A percentile compares a stretch with the other conserved stretches of the same genome.
Conservation (phyloP, 1,284 basidiomycete species). For the Tilletiaria anomala region DNA sequence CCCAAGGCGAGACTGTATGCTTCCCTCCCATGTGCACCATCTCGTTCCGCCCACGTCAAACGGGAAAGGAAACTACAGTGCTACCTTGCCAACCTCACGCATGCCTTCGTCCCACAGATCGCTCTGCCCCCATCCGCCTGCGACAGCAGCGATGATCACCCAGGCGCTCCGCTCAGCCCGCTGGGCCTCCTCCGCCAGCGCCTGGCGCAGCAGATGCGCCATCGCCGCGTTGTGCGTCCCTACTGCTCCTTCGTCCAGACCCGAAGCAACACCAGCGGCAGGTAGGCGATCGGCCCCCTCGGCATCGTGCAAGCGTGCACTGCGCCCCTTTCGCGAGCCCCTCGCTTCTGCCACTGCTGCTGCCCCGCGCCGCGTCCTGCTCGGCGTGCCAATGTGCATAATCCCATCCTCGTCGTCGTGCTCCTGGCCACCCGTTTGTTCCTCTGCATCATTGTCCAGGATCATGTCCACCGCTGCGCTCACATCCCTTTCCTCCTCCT, state of each 20-base stretch:
- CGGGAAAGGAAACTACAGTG: too few relatives aligned
- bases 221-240: too few relatives aligned
- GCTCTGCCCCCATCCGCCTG: not conserved
- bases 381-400: not conserved
- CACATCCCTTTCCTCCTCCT: too few relatives aligned
- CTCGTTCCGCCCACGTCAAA: too few relatives aligned
- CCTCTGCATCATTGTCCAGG: not conserved
- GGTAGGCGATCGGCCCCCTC: not conserved
- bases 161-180: not conserved
- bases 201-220: too few relatives aligned
- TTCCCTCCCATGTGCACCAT: too few relatives aligned
- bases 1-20: too few relatives aligned
- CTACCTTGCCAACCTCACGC: too few relatives aligned
- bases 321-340: too few relatives aligned
- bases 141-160: not conserved
- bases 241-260: not conserved
- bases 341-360: too few relatives aligned
- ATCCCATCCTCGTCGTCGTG: not conserved
- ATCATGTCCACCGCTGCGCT: not conserved
- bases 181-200: not conserved
- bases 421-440: not conserved
- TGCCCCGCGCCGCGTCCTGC: too few relatives aligned
- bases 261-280: not conserved
- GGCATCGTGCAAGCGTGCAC: too few relatives aligned
- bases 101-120: not conserved